Evolutionary conservation across 805 yeast genomes (phyloP).

Genomic region (Metschnikowia corniflorae): DNA sequence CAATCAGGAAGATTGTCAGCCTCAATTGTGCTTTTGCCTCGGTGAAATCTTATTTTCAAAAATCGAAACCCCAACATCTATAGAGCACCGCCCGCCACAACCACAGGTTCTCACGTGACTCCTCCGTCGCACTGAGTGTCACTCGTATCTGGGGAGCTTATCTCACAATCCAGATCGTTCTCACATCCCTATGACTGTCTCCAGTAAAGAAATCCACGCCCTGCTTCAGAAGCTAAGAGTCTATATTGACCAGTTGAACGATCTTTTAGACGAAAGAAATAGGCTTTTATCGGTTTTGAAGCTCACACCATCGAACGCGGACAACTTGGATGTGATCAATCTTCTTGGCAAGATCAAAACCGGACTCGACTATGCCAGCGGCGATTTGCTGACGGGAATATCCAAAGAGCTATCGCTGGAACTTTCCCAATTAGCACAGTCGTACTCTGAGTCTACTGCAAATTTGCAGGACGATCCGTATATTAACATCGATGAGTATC

Average conservation of each 20-base stretch:
- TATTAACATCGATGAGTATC: slow-evolving; percentile 32
- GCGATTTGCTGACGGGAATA: slow-evolving; percentile 21
- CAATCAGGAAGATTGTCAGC: no score
- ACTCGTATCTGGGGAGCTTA: no score
- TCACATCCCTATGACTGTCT: slow-evolving; percentile 10
- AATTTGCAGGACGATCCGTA: slow-evolving; percentile 24
- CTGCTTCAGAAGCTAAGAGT: slow-evolving; percentile 19
- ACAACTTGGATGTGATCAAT: slow-evolving; percentile 34
- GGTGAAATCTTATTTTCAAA: no score
- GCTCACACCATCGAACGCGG: slow-evolving; percentile 37
- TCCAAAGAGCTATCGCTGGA: slow-evolving; percentile 4
- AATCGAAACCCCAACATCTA: no score
- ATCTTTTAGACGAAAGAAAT: slow-evolving; percentile 32
- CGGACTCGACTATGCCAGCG: slow-evolving; percentile 27
- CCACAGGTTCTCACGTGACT: no score
- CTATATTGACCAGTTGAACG: slow-evolving; percentile 27
- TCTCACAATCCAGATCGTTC: no score
- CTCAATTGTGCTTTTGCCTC: no score
- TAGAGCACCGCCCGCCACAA: no score
- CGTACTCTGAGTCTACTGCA: slow-evolving; percentile 19
- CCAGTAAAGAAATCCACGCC: slow-evolving; percentile 20
- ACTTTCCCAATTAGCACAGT: slow-evolving; percentile 4
- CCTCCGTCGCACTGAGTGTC: no score
- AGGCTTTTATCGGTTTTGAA: slow-evolving; percentile 26
- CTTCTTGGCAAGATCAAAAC: slow-evolving; percentile 26